These are phyloP conservation scores for Cystobasidium tubakii DNA, from an alignment of 768 basidiomycete genomes.

Conservation along the genomic window DNA sequence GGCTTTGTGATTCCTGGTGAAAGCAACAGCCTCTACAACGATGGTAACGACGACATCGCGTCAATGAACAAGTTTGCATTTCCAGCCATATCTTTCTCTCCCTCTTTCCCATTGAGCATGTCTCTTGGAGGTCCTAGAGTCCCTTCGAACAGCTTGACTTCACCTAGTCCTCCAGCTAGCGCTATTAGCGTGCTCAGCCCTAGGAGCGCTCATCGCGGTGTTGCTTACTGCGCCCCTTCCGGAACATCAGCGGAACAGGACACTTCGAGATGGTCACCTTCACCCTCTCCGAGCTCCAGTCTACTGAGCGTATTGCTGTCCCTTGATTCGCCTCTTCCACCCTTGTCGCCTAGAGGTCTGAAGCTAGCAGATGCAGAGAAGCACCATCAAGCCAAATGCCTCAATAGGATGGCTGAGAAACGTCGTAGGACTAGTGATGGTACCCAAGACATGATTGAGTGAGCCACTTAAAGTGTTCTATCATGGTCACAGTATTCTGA, in stretches of 20 bases:
- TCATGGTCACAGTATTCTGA: no score
- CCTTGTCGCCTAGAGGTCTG: constrained; percentile 15
- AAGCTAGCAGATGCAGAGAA: constrained; percentile 20
- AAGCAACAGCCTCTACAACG: constrained; percentile 12
- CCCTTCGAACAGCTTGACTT: not conserved
- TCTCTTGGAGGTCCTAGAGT: not conserved
- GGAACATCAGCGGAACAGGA: not conserved
- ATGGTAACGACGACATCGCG: constrained; percentile 27
- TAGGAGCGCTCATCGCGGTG: not conserved
- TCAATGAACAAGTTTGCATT: constrained; percentile 28
- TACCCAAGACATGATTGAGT: constrained; percentile 19
- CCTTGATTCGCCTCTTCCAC: constrained; percentile 16
- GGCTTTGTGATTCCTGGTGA: not conserved
- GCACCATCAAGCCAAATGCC: not conserved
- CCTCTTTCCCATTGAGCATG: constrained; percentile 5
- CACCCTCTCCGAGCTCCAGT: not conserved
- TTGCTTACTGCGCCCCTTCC: not conserved
- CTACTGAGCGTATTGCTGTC: not conserved
- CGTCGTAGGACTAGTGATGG: constrained; percentile 28
- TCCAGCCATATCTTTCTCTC: constrained; percentile 21
- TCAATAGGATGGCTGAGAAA: constrained; percentile 15
- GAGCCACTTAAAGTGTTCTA: not conserved
- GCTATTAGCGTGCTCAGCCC: not conserved
- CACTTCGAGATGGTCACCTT: not conserved
- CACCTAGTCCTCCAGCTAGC: constrained; percentile 6